phyloP scores from a whole-genome alignment of 1,284 basidiomycete species.

The Cryptococcus sp. region DNA sequence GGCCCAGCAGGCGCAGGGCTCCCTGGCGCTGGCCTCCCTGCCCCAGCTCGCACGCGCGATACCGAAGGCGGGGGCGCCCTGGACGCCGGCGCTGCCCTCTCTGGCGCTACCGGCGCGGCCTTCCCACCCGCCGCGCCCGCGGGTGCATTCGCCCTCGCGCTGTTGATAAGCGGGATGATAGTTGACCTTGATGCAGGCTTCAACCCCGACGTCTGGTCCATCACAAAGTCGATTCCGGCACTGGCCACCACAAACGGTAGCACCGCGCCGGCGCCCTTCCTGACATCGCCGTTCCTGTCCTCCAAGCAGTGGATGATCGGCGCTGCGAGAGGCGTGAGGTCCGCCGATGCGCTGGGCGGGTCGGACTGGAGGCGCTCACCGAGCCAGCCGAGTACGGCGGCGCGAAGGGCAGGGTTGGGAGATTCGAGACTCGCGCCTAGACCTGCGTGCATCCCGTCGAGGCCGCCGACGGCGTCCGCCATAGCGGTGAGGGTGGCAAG shows the following conservation, averaged over 20 bases:
- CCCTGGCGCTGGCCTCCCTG: slow-evolving; percentile 8
- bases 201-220: slow-evolving; percentile 78
- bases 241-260: slow-evolving; percentile 73
- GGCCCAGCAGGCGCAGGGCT: slow-evolving; percentile 24
- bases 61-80: slow-evolving; percentile 6
- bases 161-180: slow-evolving; percentile 82
- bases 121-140: slow-evolving; percentile 10
- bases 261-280: slow-evolving; percentile 81
- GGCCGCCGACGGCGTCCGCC: slow-evolving; percentile 73
- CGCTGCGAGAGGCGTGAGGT: slow-evolving; percentile 68
- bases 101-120: slow-evolving; percentile 18
- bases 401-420: slow-evolving; percentile 82
- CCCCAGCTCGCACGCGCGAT: not conserved
- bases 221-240: slow-evolving; percentile 78
- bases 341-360: slow-evolving; percentile 57
- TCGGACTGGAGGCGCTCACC: slow-evolving; percentile 49
- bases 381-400: slow-evolving; percentile 81
- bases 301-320: slow-evolving; percentile 80
- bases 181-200: slow-evolving; percentile 88
- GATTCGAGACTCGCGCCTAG: slow-evolving; percentile 77
- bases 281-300: slow-evolving; percentile 85
- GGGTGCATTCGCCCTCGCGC: slow-evolving; percentile 48
- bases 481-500: slow-evolving; percentile 77
- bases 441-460: slow-evolving; percentile 76
- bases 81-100: slow-evolving; percentile 25